These are phyloP conservation scores for Cordyceps fumosorosea DNA, from an alignment of 2,329 filamentous ascomycete species.

Conservation along the genomic window DNA sequence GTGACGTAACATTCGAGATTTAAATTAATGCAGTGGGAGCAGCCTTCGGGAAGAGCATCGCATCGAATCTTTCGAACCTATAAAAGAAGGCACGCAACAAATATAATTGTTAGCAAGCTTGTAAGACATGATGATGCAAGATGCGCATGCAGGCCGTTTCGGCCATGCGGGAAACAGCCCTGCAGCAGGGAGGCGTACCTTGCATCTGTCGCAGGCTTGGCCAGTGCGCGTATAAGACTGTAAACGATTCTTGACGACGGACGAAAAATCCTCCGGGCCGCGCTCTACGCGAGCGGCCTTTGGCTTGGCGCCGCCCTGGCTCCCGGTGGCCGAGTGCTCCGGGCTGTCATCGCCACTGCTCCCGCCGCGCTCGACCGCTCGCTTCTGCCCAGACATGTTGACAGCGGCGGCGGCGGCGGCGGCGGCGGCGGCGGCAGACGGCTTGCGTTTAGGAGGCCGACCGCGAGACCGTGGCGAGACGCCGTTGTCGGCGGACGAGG, in stretches of 20 bases:
- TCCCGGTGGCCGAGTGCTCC: slow-evolving; percentile 13
- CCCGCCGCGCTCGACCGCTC: slow-evolving; percentile 35
- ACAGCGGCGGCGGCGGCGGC: background rate
- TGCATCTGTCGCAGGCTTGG: slow-evolving; percentile 16
- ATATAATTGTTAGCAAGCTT: slow-evolving; percentile 4
- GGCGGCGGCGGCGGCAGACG: background rate
- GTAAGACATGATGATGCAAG: background rate
- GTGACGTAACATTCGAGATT: slow-evolving; percentile 76
- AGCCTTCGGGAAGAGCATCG: slow-evolving; percentile 73
- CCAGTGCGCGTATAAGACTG: slow-evolving; percentile 53
- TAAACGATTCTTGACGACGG: slow-evolving; percentile 48
- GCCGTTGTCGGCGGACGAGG: slow-evolving; percentile 5
- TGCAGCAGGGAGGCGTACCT: slow-evolving; percentile 5
- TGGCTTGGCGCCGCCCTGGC: slow-evolving; percentile 28
- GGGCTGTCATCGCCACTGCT: slow-evolving; percentile 27
- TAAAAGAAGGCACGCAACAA: background rate
- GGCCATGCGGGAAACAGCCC: background rate
- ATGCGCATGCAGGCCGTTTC: background rate
- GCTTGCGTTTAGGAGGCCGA: background rate
- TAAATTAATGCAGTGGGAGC: slow-evolving; percentile 72
- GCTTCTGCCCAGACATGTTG: slow-evolving; percentile 25
- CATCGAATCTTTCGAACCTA: slow-evolving; percentile 82
- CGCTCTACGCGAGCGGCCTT: slow-evolving; percentile 46
- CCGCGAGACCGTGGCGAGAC: slow-evolving; percentile 8
- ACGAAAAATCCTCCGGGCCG: slow-evolving; percentile 45